Evolutionary conservation across 768 basidiomycete genomes (phyloP).

Genomic region (Kwoniella sp.): DNA sequence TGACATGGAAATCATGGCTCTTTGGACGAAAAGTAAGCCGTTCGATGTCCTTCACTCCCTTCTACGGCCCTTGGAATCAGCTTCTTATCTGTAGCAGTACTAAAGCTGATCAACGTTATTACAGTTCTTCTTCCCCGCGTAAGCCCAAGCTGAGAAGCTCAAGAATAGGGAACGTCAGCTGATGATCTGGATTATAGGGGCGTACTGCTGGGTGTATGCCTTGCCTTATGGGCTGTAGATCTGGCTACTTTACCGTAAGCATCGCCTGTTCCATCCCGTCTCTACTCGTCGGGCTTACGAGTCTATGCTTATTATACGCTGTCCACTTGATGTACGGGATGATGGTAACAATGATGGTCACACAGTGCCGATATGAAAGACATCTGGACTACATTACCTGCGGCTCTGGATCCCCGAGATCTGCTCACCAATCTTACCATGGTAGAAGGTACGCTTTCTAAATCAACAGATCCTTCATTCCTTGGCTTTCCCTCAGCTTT

Average conservation of each 20-base stretch:
- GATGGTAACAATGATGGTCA: no score
- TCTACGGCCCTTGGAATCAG: no score
- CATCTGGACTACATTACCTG: constrained; percentile 41
- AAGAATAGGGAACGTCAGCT: no score
- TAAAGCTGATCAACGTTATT: constrained; percentile 5
- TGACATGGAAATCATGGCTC: constrained; percentile 42
- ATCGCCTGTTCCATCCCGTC: no score
- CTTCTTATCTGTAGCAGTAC: no score
- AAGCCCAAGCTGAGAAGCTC: not conserved
- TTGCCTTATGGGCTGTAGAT: constrained; percentile 37
- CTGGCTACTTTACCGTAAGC: constrained; percentile 39
- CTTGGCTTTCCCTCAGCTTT: no score
- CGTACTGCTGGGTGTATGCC: constrained; percentile 36
- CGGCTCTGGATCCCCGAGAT: constrained; percentile 44
- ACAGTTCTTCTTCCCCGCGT: constrained; percentile 50
- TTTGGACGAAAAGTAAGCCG: constrained; percentile 49
- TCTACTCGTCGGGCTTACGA: no score
- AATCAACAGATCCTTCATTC: not conserved
- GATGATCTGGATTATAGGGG: constrained; percentile 33
- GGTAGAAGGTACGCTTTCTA: constrained; percentile 35
- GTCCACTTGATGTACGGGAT: no score
- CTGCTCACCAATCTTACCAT: constrained; percentile 48
- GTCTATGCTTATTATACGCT: no score
- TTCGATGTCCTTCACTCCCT: not conserved
- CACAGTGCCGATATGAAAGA: constrained; percentile 44